phyloP scores from a whole-genome alignment of 306 rosid species.

The peach (Prunus persica) region Prunus_persica_NCBIv2 NC_034010.1:28286501-28287000 shows the following conservation, averaged over 20 bases:
- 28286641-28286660: slow-evolving; percentile 3
- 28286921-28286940: slow-evolving; percentile 69
- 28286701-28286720: neutral
- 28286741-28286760: neutral
- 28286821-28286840: neutral
- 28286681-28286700: neutral
- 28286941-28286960: slow-evolving; percentile 21
- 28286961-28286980: slow-evolving; percentile 10
- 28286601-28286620: slow-evolving; percentile 99
- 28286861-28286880: slow-evolving; percentile 99
- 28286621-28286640: slow-evolving; percentile 13
- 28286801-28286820: neutral
- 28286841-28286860: slow-evolving; percentile 50
- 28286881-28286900: slow-evolving; percentile 78
- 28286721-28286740: neutral
- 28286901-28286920: slow-evolving; percentile 75
- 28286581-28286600: slow-evolving; percentile 87
- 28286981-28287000: slow-evolving; percentile 14
- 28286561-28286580: slow-evolving; percentile 97
- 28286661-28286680: neutral
- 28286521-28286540: slow-evolving; percentile 90
- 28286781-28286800: neutral
- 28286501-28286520: slow-evolving; percentile 65
- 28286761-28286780: neutral
- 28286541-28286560: slow-evolving; percentile 95